Evolutionary conservation across 768 basidiomycete species (phyloP).

Genomic region (Tulasnella sp.): DNA sequence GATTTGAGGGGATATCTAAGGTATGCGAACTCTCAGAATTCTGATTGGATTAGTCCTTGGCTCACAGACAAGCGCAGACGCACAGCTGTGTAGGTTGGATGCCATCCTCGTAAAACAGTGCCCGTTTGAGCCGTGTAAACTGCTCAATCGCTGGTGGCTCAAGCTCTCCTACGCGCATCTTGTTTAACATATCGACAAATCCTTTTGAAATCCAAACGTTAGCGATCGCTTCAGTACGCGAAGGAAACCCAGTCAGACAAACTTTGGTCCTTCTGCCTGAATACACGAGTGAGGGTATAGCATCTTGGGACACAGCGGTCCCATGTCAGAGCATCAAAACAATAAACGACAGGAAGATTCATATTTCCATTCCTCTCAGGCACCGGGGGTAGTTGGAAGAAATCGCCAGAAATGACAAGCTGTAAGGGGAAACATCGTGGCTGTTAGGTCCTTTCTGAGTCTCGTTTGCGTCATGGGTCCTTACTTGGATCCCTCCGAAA

Average conservation of each 20-base stretch:
- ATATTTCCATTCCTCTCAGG: slow-evolving; percentile 35
- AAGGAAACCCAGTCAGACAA: slow-evolving; percentile 28
- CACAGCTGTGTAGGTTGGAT: slow-evolving; percentile 81
- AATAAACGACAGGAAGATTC: slow-evolving; percentile 34
- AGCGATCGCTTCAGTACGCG: background rate
- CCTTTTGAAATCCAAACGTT: slow-evolving; percentile 22
- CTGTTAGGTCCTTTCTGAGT: background rate
- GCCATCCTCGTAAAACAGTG: slow-evolving; percentile 60
- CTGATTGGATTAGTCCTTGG: slow-evolving; percentile 6
- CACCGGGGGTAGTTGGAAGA: slow-evolving; percentile 47
- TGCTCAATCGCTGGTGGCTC: slow-evolving; percentile 40
- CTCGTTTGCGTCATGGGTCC: background rate
- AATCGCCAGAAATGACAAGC: slow-evolving; percentile 46
- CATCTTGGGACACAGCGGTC: slow-evolving; percentile 38
- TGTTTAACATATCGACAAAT: slow-evolving; percentile 47
- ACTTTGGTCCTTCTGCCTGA: slow-evolving; percentile 46
- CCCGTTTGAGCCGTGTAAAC: slow-evolving; percentile 56
- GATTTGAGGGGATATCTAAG: slow-evolving; percentile 61
- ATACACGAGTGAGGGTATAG: slow-evolving; percentile 46
- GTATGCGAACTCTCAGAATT: background rate
- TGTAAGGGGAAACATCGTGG: slow-evolving; percentile 15
- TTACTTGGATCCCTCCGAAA: slow-evolving; percentile 44
- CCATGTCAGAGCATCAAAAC: slow-evolving; percentile 46
- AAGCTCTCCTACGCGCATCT: slow-evolving; percentile 45
- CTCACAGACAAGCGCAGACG: slow-evolving; percentile 29